Evolutionary conservation across 75 land plant species (phyloP).

Genomic region (Selaginella moellendorffii): DNA sequence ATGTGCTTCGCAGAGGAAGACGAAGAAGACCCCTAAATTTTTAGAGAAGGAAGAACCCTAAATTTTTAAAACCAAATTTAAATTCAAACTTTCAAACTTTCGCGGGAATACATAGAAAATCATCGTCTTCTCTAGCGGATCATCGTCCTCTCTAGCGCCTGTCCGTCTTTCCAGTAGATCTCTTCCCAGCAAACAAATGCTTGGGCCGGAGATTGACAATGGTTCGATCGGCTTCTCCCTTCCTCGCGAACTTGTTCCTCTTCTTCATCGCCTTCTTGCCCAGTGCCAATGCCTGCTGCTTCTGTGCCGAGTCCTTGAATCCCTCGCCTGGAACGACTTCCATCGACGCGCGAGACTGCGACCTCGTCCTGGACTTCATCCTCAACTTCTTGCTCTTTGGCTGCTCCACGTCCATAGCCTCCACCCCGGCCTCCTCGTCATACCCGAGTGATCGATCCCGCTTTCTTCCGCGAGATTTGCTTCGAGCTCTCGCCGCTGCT

Average conservation of each 20-base stretch:
- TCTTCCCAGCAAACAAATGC: slow-evolving; percentile 84
- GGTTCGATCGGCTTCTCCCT: slow-evolving; percentile 86
- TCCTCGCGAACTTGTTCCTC: slow-evolving; percentile 69
- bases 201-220: slow-evolving; percentile 75
- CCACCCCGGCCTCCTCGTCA: slow-evolving; percentile 13
- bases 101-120: too few relatives aligned
- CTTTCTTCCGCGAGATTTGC: slow-evolving; percentile 65
- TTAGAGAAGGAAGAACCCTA: too few relatives aligned
- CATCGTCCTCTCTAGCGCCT: too few relatives aligned
- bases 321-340: slow-evolving; percentile 88
- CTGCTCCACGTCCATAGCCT: slow-evolving; percentile 34
- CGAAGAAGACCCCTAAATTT: too few relatives aligned
- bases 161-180: slow-evolving; percentile 62
- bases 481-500: slow-evolving; percentile 55
- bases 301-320: slow-evolving; percentile 71
- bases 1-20: too few relatives aligned
- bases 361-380: slow-evolving; percentile 36
- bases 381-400: slow-evolving; percentile 42
- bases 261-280: slow-evolving; percentile 49
- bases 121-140: too few relatives aligned
- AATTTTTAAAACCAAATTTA: too few relatives aligned
- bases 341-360: slow-evolving; percentile 41
- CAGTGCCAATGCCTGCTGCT: slow-evolving; percentile 56
- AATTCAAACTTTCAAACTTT: too few relatives aligned
- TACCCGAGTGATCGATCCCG: slow-evolving; percentile 56